These are phyloP conservation scores for Clathrus columnatus DNA, from an alignment of 768 basidiomycete species.

Conservation along the genomic window DNA sequence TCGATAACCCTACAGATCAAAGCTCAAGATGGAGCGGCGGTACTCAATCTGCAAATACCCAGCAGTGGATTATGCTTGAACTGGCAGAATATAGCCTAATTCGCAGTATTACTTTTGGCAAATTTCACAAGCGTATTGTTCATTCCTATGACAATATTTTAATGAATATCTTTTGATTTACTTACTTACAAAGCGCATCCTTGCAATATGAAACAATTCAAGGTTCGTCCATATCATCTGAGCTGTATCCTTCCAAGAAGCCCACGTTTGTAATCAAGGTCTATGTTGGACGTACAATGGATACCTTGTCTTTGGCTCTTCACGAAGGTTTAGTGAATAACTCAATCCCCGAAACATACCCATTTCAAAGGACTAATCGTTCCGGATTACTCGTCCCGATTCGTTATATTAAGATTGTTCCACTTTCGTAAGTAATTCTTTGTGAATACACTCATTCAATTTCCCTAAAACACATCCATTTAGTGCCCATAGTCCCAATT, in stretches of 20 bases:
- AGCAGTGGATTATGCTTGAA: constrained; percentile 65
- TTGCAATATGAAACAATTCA: constrained; percentile 78
- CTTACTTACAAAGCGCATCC: constrained; percentile 52
- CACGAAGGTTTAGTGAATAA: constrained; percentile 61
- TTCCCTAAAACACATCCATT: neutral
- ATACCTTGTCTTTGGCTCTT: constrained; percentile 62
- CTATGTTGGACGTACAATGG: constrained; percentile 52
- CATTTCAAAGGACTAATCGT: constrained; percentile 45
- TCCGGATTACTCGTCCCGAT: constrained; percentile 53
- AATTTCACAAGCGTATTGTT: constrained; percentile 33
- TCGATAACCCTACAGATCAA: constrained; percentile 54
- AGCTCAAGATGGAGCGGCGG: constrained; percentile 72
- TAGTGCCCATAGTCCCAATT: constrained; percentile 64
- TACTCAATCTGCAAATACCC: constrained; percentile 42
- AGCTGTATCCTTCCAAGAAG: neutral
- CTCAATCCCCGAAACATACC: constrained; percentile 51
- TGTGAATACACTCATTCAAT: neutral
- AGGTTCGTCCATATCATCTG: neutral
- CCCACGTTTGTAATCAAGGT: constrained; percentile 34
- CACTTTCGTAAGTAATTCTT: constrained; percentile 49
- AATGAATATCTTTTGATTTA: constrained; percentile 2
- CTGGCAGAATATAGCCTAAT: constrained; percentile 53
- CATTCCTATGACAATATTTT: constrained; percentile 1
- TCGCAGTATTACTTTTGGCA: constrained; percentile 68
- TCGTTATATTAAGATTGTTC: constrained; percentile 65